Base-by-base conservation (phyloP, 2,329 filamentous ascomycete genomes). In the Colletotrichum orbiculare region DNA sequence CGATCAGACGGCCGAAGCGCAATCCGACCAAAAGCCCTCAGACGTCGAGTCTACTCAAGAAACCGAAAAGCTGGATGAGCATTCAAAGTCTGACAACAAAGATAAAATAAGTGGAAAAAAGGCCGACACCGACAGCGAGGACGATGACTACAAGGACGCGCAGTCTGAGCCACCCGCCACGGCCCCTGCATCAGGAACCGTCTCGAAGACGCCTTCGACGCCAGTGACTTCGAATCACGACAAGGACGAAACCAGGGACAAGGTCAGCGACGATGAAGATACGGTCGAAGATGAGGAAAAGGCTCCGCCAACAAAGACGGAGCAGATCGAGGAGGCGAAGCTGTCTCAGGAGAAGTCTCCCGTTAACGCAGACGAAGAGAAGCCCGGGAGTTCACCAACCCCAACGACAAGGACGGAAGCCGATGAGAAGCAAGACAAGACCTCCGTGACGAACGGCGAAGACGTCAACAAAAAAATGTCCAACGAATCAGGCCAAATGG, bases 81-180 rank as follows among this genome's bases (percentile, higher is more conserved):
- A n/a, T 25, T 43, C 15, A 60, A 25, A 52, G 37, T 73, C n/a
- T 43, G 67, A 54, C 15, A 55, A 62, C 9, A 63, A 50, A 17
- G 60, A 43, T 45, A 57, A 61, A 35, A 4, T 9, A 35, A 10
- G 13, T 12, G 35, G 50, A 3, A 70, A 67, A 9, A 58, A 56
- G 1, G 50, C 67, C 5, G 71, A 72, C 25, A 71, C 69, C n/a
- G 70, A 69, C 59, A 71, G 71, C 53, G 72, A 73, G 17, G 52
- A 72, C 59, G 69, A 71, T 15, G 68, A 71, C 1, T 74, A 73
- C 54, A 71, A 71, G 39, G 74, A 75, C 59, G 71, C 73, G 25
- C 67, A 69, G 17, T 72, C 71, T 10, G 63, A 62, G 45, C 66
- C 52, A 45, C 66, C 37, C 13, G 43, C 41, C 13, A 54, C 54